phyloP scores from a whole-genome alignment of 352 stramenopile species.

The Pythium scleroteichum region DNA sequence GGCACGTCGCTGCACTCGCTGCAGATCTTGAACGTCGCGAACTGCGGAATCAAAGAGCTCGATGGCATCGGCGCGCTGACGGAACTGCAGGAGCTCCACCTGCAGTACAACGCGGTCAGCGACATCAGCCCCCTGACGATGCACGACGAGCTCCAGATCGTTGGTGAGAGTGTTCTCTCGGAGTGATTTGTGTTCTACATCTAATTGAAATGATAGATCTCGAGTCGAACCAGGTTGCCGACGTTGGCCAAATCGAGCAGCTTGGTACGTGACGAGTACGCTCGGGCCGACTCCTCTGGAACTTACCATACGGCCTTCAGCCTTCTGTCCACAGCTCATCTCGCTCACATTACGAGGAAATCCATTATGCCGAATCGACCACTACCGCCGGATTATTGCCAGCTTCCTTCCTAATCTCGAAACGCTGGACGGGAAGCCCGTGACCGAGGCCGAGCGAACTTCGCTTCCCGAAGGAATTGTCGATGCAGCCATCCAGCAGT shows the following conservation, averaged over 20 bases:
- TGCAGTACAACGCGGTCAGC: constrained; percentile 74
- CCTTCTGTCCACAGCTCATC: constrained; percentile 67
- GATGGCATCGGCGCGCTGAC: constrained; percentile 84
- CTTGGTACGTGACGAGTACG: constrained; percentile 41
- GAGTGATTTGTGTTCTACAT: neutral
- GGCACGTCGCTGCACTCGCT: constrained; percentile 77
- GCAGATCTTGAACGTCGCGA: constrained; percentile 59
- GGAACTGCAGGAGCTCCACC: constrained; percentile 74
- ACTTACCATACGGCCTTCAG: constrained; percentile 23
- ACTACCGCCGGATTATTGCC: constrained; percentile 66
- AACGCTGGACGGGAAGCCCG: constrained; percentile 49
- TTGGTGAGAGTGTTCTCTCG: constrained; percentile 37
- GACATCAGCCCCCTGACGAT: constrained; percentile 84
- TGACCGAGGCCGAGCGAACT: constrained; percentile 38
- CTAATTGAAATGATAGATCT: constrained; percentile 41
- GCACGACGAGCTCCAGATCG: constrained; percentile 81
- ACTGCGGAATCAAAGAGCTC: constrained; percentile 74
- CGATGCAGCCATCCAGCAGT: constrained; percentile 41
- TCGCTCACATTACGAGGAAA: constrained; percentile 67
- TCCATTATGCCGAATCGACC: constrained; percentile 50
- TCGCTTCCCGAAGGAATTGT: constrained; percentile 55
- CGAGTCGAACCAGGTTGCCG: constrained; percentile 63
- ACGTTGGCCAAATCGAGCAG: constrained; percentile 80
- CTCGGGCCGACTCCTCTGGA: neutral
- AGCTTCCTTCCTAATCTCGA: constrained; percentile 75